Percentiles rank a stretch among this genome's conserved stretches.
Conservation (phyloP, 2,329 filamentous ascomycete species). For the Claviceps citrina region DNA sequence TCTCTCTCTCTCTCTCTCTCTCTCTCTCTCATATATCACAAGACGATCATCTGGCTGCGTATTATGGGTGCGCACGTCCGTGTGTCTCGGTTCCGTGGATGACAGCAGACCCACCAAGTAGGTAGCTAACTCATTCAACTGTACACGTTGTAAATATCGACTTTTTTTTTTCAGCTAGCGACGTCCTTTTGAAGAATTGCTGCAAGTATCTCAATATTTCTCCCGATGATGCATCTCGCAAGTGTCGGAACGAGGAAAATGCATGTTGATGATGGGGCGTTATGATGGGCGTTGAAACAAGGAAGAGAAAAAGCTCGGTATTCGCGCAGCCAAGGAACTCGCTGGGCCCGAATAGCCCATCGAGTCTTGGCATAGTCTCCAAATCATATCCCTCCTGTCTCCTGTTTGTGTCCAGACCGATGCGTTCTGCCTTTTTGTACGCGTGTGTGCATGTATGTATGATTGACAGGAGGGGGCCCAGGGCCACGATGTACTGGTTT, state of each 20-base stretch:
- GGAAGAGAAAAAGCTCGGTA: neutral
- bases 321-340: neutral
- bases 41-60: neutral
- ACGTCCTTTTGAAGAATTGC: neutral
- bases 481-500: too few species aligned
- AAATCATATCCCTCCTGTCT: neutral
- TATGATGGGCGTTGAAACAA: too few species aligned
- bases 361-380: neutral
- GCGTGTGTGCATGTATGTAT: too few species aligned
- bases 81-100: too few species aligned
- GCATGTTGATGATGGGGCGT: neutral
- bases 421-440: neutral
- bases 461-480: too few species aligned
- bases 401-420: neutral
- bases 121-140: neutral
- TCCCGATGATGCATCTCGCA: neutral
- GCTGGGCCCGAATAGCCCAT: neutral
- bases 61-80: neutral
- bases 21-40: neutral
- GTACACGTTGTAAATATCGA: neutral
- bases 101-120: neutral
- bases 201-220: neutral
- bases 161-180: neutral
- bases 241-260: neutral
- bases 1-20: too few species aligned